A percentile compares a stretch with the other conserved stretches of the same genome.
Conservation (phyloP, 306 rosid species). For the Adenanthera pavonina region DNA sequence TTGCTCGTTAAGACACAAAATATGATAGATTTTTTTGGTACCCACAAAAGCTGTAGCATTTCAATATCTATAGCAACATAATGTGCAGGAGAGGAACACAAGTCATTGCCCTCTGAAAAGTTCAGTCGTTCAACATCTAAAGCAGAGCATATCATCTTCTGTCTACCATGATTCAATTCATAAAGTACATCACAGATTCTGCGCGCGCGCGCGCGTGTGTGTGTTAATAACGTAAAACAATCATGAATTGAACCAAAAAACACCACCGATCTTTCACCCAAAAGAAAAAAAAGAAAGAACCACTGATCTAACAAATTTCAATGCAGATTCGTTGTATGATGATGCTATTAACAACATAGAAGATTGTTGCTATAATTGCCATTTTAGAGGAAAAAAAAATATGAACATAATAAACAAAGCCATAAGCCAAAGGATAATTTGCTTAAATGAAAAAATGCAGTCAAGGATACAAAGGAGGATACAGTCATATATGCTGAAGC, state of each 20-base stretch:
- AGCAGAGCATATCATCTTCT: slow-evolving; percentile 14
- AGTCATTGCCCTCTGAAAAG: background rate
- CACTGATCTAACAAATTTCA: background rate
- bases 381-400: slow-evolving; percentile 30
- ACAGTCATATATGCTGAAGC: slow-evolving; percentile 71
- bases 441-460: slow-evolving; percentile 31
- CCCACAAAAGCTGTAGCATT: slow-evolving; percentile 19
- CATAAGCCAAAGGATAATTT: slow-evolving; percentile 17
- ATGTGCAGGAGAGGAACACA: slow-evolving; percentile 14
- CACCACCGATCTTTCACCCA: background rate
- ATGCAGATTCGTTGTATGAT: background rate
- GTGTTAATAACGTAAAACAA: slow-evolving; percentile 15
- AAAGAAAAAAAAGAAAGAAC: no score
- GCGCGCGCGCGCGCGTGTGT: no score
- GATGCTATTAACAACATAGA: background rate
- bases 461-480: slow-evolving; percentile 96
- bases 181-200: slow-evolving; percentile 4
- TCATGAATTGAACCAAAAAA: background rate
- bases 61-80: slow-evolving; percentile 14
- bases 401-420: background rate
- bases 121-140: slow-evolving; percentile 17
- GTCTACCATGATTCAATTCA: slow-evolving; percentile 15
- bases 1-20: background rate
- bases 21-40: background rate
- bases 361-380: slow-evolving; percentile 4